Evolutionary conservation across 306 rosid genomes (phyloP), one percentile per base, ranked within the genome.

Genomic region (Benincasa hispida): DNA sequence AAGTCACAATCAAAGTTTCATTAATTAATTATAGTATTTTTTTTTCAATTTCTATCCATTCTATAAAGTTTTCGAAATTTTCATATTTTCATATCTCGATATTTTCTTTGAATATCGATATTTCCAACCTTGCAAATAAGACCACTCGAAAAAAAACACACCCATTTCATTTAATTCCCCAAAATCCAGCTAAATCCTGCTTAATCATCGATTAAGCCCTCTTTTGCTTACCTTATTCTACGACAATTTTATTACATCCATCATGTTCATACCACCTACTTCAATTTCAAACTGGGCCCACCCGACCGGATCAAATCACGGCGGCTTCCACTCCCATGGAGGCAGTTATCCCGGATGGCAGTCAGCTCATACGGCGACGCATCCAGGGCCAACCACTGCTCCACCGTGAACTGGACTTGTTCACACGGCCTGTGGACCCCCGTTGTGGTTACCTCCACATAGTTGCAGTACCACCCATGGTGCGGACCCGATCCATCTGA

Each of bases 391-490:
- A 93, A 88, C 98, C 98, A 93, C 83, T 93, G 96, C 76, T 93
- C 98, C 14, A 93, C 74, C 14, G 78, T 69, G 77, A 87, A 91
- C 69, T 22, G 76, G 51, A 77, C 48, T 81, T 93, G 91, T 0
- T 56, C 4, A 79, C 98, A 93, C 1, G 76, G 0, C 0, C 1
- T 3, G 85, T 91, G 97, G 75, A 85, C 82, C 37, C 94, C 96
- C 0, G 96, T 90, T 27, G 84, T 32, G 9, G 91, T 85, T 5
- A 93, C 89, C 87, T 93, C 93, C 2, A 90, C 86, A 84, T 93
- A 91, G 83, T 91, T 93, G 54, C 83, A 80, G 85, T 93, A 93
- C 98, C 98, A 93, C 0, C 98, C 98, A 72, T 93, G 98, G 79
- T 89, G 87, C 3, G 81, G 1, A 1, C 96, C 91, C 14, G 87